phyloP scores from a whole-genome alignment of 75 land plant genomes.

The Pinus albicaulis region DNA sequence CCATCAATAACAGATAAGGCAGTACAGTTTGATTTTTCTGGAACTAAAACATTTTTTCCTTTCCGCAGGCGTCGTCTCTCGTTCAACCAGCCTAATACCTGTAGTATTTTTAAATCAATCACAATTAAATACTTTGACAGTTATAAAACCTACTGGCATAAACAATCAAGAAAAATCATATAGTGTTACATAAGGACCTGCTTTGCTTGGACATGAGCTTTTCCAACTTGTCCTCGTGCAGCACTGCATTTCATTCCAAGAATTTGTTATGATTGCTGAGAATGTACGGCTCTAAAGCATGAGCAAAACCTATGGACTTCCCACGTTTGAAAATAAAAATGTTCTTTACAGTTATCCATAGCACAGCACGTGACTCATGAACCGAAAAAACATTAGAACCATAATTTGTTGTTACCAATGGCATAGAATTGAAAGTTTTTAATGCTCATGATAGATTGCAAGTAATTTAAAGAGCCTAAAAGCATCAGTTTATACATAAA shows the following conservation, averaged over 20 bases:
- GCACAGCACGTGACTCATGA: not conserved
- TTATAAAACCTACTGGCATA: not conserved
- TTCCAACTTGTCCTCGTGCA: not conserved
- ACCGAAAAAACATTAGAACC: not conserved
- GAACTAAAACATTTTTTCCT: not conserved
- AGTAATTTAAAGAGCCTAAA: not conserved
- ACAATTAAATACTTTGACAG: not conserved
- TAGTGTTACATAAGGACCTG: not conserved
- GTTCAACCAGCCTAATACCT: not conserved
- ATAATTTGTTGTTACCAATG: not conserved
- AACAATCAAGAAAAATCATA: not conserved
- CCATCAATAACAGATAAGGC: not conserved
- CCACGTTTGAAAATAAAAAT: not conserved
- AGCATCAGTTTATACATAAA: not conserved
- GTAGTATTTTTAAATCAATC: not conserved
- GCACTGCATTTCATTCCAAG: slow-evolving; percentile 7
- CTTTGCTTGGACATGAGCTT: slow-evolving; percentile 1
- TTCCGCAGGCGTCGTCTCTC: not conserved
- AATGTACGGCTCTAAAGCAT: not conserved
- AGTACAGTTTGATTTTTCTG: not conserved
- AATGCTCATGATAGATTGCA: not conserved
- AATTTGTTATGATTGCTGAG: too few relatives aligned
- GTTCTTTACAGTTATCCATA: not conserved
- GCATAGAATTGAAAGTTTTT: not conserved
- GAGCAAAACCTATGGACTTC: not conserved